These are phyloP conservation scores for Solanum habrochaites DNA, from an alignment of 257 asterid species.

Conservation along the genomic window DNA sequence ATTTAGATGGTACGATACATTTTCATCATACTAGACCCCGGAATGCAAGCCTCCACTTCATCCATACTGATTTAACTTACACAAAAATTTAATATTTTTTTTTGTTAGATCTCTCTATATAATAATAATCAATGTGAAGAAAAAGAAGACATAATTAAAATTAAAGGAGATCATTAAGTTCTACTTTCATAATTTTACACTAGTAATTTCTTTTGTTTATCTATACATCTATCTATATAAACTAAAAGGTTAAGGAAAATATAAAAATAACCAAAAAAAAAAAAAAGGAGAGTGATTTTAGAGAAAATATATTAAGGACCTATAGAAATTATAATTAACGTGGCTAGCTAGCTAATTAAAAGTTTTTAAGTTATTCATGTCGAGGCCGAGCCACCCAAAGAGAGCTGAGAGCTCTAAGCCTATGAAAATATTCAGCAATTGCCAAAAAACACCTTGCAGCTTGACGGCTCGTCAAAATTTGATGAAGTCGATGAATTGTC, in stretches of 20 bases:
- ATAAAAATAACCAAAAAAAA: background rate
- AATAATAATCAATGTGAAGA: background rate
- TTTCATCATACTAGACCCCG: background rate
- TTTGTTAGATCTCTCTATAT: background rate
- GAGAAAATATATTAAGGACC: background rate
- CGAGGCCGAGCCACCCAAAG: conserved; percentile 61
- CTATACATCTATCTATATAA: background rate
- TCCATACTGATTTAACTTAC: background rate
- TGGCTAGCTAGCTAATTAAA: background rate
- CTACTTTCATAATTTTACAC: background rate
- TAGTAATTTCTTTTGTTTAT: background rate
- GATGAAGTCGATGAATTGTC: conserved; percentile 56
- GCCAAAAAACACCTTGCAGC: conserved; percentile 66
- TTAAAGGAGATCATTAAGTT: background rate
- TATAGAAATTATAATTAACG: background rate
- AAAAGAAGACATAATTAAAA: background rate
- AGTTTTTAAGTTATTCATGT: background rate
- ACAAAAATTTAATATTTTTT: background rate
- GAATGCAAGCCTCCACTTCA: background rate
- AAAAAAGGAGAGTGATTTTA: background rate
- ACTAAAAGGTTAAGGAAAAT: background rate
- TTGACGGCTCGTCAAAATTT: conserved; percentile 52
- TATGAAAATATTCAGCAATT: conserved; percentile 66
- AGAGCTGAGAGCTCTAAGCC: conserved; percentile 84
- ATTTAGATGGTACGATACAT: background rate